These are phyloP conservation scores for Sphaerobolus stellatus DNA, from an alignment of 1,284 basidiomycete genomes.

Conservation along the genomic window DNA sequence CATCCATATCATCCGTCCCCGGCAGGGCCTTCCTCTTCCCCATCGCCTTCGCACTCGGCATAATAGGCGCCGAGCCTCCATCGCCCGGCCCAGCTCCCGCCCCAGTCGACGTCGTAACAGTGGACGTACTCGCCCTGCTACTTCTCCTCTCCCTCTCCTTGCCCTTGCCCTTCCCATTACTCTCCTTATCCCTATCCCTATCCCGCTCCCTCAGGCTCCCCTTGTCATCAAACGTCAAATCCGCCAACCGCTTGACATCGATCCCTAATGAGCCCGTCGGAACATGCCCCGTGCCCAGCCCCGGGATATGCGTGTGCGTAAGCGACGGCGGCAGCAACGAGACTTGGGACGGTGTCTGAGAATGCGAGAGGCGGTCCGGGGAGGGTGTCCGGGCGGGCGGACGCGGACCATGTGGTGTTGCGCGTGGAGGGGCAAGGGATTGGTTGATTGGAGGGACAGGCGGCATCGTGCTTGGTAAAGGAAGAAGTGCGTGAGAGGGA, in stretches of 20 bases:
- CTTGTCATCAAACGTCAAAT: slow-evolving; percentile 2
- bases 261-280: slow-evolving; percentile 1
- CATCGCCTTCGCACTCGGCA: slow-evolving; percentile 73
- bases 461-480: slow-evolving; percentile 25
- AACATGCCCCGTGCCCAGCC: background rate
- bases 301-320: background rate
- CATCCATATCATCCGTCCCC: slow-evolving; percentile 35
- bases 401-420: slow-evolving; percentile 67
- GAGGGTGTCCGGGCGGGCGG: slow-evolving; percentile 52
- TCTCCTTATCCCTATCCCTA: slow-evolving; percentile 17
- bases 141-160: no score
- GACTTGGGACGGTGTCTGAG: background rate
- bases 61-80: slow-evolving; percentile 17
- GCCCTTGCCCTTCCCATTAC: slow-evolving; percentile 31
- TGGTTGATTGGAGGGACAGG: background rate
- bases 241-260: slow-evolving; percentile 7
- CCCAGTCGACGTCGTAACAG: no score
- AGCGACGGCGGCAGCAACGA: background rate
- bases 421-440: slow-evolving; percentile 58
- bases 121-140: no score
- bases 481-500: no score
- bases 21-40: slow-evolving; percentile 72
- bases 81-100: no score
- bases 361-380: slow-evolving; percentile 36
- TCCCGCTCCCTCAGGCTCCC: slow-evolving; percentile 23